These are phyloP conservation scores for Marchantia polymorpha DNA, from an alignment of 225 moss, liverwort and hornwort genomes.

Conservation along the genomic window DNA sequence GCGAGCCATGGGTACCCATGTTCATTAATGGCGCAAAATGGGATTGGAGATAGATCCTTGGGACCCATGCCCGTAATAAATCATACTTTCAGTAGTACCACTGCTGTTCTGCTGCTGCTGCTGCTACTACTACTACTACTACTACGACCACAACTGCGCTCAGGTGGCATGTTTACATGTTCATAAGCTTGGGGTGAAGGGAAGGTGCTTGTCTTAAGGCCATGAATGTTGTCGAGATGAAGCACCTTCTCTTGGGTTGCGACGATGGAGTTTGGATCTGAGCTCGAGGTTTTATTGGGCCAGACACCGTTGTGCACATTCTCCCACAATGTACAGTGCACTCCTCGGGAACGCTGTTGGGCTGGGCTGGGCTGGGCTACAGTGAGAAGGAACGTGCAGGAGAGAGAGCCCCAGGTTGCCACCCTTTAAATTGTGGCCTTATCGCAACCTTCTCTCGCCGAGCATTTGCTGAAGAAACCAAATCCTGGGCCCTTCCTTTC, in stretches of 20 bases:
- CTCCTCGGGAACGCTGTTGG: not conserved
- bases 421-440: not conserved
- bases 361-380: constrained; percentile 1
- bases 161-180: too few species aligned
- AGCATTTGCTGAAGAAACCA: not conserved
- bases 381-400: not conserved
- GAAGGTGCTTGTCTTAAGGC: too few species aligned
- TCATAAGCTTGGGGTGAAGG: too few species aligned
- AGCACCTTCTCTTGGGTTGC: too few species aligned
- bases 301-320: not conserved
- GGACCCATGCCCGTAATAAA: not conserved
- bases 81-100: too few species aligned
- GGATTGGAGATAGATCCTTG: constrained; percentile 6
- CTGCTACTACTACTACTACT: too few species aligned
- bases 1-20: not conserved
- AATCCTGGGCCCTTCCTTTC: too few species aligned
- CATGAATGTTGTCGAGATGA: too few species aligned
- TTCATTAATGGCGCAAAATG: not conserved
- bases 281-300: not conserved
- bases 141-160: too few species aligned
- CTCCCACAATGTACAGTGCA: not conserved
- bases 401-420: not conserved
- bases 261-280: not conserved
- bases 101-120: too few species aligned
- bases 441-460: not conserved